Evolutionary conservation across 805 yeast species (phyloP), one percentile per base, ranked within the genome.

Genomic region (Myxozyma nipponensis): DNA sequence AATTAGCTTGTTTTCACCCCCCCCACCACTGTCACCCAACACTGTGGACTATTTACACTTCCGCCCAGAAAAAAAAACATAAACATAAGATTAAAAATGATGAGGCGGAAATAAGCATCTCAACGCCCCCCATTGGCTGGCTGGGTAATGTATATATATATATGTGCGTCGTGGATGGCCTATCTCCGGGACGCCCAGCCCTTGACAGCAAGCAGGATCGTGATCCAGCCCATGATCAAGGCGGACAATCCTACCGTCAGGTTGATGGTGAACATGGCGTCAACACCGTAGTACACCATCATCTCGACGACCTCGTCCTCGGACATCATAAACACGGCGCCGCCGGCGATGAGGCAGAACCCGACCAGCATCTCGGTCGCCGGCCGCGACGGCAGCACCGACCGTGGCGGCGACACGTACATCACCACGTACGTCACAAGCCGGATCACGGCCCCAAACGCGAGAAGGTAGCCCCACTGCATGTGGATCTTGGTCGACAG

Each of bases 381-480:
- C 37, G 98, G 98, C 63, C 84, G 79, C 3, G 79, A 69, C 26
- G 91, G 86, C 50, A 59, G 49, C 26, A 64, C 57, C 2, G 70
- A 62, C 43, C 45, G 56, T 3, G 66, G 67, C 17, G 54, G 60
- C 32, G 49, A 47, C 41, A 82, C 69, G 60, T 76, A 73, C 62
- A 84, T 62, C 48, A 85, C 61, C 2, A 78, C 41, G 60, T 82
- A 81, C 0, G 95, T 83, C 39, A 78, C 46, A 15, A 84, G 68
- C 57, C 98, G 77, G 68, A 90, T 80, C 10, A 81, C 76, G 2
- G 96, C 84, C 1, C 89, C 98, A 59, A 79, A 77, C n/a, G 90
- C 77, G 50, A 93, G 74, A 62, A 93, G 69, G 50, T 77, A 75
- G 5, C 98, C 98, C 98, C 98, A 93, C 69, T 89, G 97, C 47